phyloP scores from a whole-genome alignment of 192 early-diverging fungal species.

The Gorgonomyces haynaldii region DNA sequence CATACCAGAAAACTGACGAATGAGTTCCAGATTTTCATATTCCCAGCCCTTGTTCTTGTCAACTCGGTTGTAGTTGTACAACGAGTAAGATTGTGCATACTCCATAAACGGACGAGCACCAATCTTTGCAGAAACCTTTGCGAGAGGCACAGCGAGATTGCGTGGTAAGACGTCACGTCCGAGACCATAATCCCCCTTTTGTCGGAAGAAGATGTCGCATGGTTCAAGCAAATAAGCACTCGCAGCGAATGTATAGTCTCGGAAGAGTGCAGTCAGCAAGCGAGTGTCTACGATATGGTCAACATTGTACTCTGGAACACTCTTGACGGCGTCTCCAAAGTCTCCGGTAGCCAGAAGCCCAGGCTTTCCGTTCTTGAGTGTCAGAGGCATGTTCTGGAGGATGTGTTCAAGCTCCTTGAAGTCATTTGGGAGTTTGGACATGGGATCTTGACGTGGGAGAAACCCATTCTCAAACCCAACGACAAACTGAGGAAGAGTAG shows the following conservation, averaged over 20 bases:
- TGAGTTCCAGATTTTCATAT: conserved; percentile 63
- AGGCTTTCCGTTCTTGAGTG: conserved; percentile 41
- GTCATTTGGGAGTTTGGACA: conserved; percentile 52
- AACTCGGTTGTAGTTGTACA: conserved; percentile 78
- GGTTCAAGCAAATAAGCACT: conserved; percentile 84
- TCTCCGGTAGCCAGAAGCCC: conserved; percentile 71
- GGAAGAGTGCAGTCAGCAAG: conserved; percentile 68
- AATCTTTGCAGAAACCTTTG: conserved; percentile 57
- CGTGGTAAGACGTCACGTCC: conserved; percentile 62
- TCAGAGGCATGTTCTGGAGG: conserved; percentile 69
- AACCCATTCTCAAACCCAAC: conserved; percentile 40
- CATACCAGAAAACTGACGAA: conserved; percentile 68
- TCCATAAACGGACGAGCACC: conserved; percentile 55
- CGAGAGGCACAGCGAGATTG: conserved; percentile 68
- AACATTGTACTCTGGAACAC: conserved; percentile 64
- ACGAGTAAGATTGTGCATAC: conserved; percentile 41
- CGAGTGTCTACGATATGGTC: conserved; percentile 55
- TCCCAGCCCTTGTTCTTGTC: conserved; percentile 41
- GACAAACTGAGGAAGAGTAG: conserved; percentile 18
- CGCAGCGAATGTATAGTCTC: conserved; percentile 79
- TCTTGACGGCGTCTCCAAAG: conserved; percentile 64
- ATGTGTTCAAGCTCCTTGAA: conserved; percentile 60
- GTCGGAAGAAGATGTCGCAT: conserved; percentile 66
- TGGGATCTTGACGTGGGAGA: conserved; percentile 51
- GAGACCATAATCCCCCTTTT: conserved; percentile 64